Conservation (phyloP, 495 filamentous ascomycete species). For the Penicillium alfredii region DNA sequence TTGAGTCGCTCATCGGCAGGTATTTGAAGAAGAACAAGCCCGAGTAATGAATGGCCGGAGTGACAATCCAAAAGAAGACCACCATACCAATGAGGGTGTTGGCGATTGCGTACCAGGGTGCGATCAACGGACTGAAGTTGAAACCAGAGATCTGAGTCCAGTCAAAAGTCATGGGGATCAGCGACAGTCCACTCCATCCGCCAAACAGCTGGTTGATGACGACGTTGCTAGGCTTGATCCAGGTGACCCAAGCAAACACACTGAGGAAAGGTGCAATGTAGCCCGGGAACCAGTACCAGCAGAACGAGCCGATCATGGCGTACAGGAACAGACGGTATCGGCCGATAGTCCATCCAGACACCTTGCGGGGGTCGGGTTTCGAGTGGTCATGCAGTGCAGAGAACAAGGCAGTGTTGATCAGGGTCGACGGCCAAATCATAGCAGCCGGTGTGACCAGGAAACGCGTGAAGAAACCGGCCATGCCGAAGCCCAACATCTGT, state of each 20-base stretch:
- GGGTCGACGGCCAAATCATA: constrained; percentile 69
- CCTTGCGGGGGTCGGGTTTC: constrained; percentile 48
- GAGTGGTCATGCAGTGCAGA: constrained; percentile 64
- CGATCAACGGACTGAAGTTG: constrained; percentile 59
- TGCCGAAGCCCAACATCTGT: constrained; percentile 65
- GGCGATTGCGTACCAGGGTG: constrained; percentile 59
- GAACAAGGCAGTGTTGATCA: constrained; percentile 61
- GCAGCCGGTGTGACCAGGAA: constrained; percentile 56
- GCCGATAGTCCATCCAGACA: constrained; percentile 60
- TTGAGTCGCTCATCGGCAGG: constrained; percentile 51
- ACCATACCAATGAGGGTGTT: constrained; percentile 54
- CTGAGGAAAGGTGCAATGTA: constrained; percentile 44
- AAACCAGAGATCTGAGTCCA: constrained; percentile 65
- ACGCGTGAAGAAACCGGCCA: constrained; percentile 62
- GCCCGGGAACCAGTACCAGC: constrained; percentile 57
- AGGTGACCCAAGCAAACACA: constrained; percentile 42
- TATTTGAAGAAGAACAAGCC: constrained; percentile 45
- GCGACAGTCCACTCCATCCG: constrained; percentile 52
- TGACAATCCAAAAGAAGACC: constrained; percentile 47
- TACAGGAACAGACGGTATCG: constrained; percentile 62
- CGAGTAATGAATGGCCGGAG: constrained; percentile 47
- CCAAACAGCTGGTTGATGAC: constrained; percentile 55
- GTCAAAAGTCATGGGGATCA: constrained; percentile 62
- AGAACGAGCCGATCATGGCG: constrained; percentile 50
- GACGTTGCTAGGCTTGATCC: constrained; percentile 47